Percentiles rank a stretch among this genome's conserved stretches.
phyloP scores from a whole-genome alignment of 768 basidiomycete species.

The Sarcodon aspratus region DNA sequence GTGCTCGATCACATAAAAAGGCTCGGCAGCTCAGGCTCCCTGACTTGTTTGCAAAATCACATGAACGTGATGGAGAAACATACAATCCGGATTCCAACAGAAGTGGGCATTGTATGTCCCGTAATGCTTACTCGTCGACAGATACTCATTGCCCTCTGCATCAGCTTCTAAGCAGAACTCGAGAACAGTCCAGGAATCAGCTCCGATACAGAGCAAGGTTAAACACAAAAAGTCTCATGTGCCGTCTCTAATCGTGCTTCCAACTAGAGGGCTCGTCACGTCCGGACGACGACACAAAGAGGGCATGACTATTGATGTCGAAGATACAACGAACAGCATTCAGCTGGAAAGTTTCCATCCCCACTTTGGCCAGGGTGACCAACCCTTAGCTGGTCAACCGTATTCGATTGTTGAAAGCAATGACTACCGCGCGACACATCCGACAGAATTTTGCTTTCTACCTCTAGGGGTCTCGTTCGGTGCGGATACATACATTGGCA shows the following conservation, averaged over 20 bases:
- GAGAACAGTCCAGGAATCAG: too few species aligned
- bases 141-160: too few species aligned
- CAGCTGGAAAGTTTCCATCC: not conserved
- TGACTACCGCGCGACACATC: not conserved
- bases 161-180: too few species aligned
- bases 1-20: not conserved
- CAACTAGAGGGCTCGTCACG: not conserved
- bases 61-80: too few species aligned
- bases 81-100: too few species aligned
- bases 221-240: too few species aligned
- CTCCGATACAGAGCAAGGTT: too few species aligned
- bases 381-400: not conserved
- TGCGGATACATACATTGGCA: slow-evolving; percentile 41
- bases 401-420: not conserved
- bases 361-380: not conserved
- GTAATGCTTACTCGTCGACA: too few species aligned
- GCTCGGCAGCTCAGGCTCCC: not conserved
- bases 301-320: not conserved
- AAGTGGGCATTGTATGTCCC: too few species aligned
- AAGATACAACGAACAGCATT: not conserved
- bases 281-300: not conserved
- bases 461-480: slow-evolving; percentile 41
- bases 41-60: not conserved
- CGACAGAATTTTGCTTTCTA: slow-evolving; percentile 16
- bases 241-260: not conserved